phyloP scores from a whole-genome alignment of 2,329 filamentous ascomycete genomes.

The Trichoderma gracile region DNA sequence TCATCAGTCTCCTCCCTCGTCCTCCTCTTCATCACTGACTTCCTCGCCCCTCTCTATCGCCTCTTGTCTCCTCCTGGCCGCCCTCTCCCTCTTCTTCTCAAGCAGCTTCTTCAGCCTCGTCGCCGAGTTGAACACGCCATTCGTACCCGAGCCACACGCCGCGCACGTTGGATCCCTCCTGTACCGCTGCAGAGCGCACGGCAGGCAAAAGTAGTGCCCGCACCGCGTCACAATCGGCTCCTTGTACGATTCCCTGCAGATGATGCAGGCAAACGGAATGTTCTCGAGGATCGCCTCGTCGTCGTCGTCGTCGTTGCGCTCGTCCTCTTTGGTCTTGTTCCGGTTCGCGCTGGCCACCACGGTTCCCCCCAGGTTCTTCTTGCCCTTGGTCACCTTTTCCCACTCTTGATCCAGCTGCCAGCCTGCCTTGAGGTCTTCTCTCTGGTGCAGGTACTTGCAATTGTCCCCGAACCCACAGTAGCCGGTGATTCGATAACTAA shows the following conservation, averaged over 20 bases:
- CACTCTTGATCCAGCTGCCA: slow-evolving; percentile 96
- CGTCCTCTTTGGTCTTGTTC: slow-evolving; percentile 34
- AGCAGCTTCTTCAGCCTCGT: slow-evolving; percentile 80
- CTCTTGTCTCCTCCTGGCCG: slow-evolving; percentile 57
- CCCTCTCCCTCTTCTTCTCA: slow-evolving; percentile 67
- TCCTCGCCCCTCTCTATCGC: slow-evolving; percentile 54
- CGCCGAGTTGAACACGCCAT: slow-evolving; percentile 86
- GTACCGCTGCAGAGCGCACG: slow-evolving; percentile 83
- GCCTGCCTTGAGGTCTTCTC: slow-evolving; percentile 82
- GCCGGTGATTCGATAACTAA: slow-evolving; percentile 35
- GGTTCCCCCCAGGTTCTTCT: slow-evolving; percentile 62
- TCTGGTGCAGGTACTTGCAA: slow-evolving; percentile 73
- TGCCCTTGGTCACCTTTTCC: slow-evolving; percentile 79
- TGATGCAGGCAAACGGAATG: slow-evolving; percentile 87
- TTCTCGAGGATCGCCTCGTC: slow-evolving; percentile 70
- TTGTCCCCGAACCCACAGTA: slow-evolving; percentile 44
- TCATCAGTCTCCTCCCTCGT: slow-evolving; percentile 24
- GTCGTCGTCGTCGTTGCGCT: slow-evolving; percentile 29
- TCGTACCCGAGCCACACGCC: slow-evolving; percentile 80
- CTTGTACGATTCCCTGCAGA: slow-evolving; percentile 78
- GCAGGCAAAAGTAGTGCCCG: slow-evolving; percentile 93
- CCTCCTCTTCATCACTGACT: slow-evolving; percentile 48
- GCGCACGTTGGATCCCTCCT: slow-evolving; percentile 84
- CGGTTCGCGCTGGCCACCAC: slow-evolving; percentile 61
- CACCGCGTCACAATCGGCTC: slow-evolving; percentile 85